Evolutionary conservation across 345 rosid species (phyloP).

Genomic region (Toxicodendron radicans): DNA sequence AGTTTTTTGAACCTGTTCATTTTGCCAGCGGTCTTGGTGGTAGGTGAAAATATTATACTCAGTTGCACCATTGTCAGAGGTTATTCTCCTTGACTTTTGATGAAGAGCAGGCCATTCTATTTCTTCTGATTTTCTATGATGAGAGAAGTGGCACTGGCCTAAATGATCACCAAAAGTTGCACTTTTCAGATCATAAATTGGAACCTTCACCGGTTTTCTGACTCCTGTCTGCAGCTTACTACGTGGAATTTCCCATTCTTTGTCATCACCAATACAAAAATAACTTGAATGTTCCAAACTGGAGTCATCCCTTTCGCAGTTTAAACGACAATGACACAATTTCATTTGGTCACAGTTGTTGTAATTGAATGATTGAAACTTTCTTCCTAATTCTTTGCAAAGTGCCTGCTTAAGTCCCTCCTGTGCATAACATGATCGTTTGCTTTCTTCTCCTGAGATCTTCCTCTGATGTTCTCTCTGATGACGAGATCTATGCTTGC

Average conservation of each 20-base stretch:
- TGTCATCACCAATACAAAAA: conserved; percentile 15
- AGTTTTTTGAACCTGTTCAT: conserved; percentile 8
- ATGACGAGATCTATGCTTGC: conserved; percentile 25
- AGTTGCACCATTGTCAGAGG: conserved; percentile 25
- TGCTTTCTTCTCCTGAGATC: background rate
- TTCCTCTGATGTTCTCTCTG: conserved; percentile 25
- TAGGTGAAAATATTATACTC: conserved; percentile 24
- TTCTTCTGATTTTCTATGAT: conserved; percentile 18
- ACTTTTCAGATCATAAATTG: background rate
- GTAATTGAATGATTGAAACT: conserved; percentile 3
- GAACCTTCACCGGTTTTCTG: conserved; percentile 2
- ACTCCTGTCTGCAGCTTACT: conserved; percentile 4
- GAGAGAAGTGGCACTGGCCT: conserved; percentile 3
- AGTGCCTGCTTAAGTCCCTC: conserved; percentile 14
- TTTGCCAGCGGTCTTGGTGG: conserved; percentile 6
- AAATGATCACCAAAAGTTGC: background rate
- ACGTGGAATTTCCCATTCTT: background rate
- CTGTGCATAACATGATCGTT: conserved; percentile 6
- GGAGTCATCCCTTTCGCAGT: conserved; percentile 21
- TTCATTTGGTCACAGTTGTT: background rate
- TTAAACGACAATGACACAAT: conserved; percentile 6
- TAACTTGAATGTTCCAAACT: conserved; percentile 34
- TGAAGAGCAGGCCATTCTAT: conserved; percentile 10
- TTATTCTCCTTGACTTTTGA: conserved; percentile 24
- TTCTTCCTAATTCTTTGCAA: conserved; percentile 3